Evolutionary conservation across 768 basidiomycete species (phyloP).

Genomic region (Tricholoma sp.): DNA sequence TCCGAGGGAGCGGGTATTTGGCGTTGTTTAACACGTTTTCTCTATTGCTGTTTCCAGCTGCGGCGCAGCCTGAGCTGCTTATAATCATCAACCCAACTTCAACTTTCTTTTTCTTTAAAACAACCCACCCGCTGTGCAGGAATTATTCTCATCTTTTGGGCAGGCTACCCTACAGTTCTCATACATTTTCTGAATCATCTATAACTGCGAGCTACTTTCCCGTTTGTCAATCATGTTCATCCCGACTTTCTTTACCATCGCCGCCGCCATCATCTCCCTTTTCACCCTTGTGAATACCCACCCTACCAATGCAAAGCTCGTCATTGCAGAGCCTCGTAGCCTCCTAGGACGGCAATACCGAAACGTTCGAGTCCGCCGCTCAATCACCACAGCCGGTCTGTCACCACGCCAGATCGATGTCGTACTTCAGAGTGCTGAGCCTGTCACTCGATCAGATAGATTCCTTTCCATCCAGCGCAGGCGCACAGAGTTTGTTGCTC

Average conservation of each 20-base stretch:
- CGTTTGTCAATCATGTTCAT: constrained; percentile 22
- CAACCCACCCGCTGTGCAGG: constrained; percentile 5
- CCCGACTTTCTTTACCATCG: constrained; percentile 21
- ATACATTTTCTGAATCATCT: background rate
- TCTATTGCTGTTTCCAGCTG: background rate
- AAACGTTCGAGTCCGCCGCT: constrained; percentile 5
- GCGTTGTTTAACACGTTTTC: background rate
- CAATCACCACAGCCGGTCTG: constrained; percentile 1
- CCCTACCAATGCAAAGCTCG: constrained; percentile 26
- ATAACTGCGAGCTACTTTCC: background rate
- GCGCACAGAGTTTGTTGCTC: background rate
- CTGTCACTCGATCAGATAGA: constrained; percentile 4
- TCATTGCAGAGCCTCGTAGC: constrained; percentile 12
- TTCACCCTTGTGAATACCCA: constrained; percentile 31
- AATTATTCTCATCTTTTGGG: constrained; percentile 2
- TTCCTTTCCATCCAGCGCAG: constrained; percentile 8
- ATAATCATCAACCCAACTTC: background rate
- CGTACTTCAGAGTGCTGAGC: background rate
- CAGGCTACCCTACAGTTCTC: constrained; percentile 8
- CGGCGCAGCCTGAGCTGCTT: no score
- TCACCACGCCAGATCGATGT: background rate
- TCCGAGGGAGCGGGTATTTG: background rate
- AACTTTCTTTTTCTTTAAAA: background rate
- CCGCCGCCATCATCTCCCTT: constrained; percentile 32
- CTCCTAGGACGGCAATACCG: constrained; percentile 19